Evolutionary conservation across 768 basidiomycete genomes (phyloP).

Genomic region (Agaricus sinodeliciosus): DNA sequence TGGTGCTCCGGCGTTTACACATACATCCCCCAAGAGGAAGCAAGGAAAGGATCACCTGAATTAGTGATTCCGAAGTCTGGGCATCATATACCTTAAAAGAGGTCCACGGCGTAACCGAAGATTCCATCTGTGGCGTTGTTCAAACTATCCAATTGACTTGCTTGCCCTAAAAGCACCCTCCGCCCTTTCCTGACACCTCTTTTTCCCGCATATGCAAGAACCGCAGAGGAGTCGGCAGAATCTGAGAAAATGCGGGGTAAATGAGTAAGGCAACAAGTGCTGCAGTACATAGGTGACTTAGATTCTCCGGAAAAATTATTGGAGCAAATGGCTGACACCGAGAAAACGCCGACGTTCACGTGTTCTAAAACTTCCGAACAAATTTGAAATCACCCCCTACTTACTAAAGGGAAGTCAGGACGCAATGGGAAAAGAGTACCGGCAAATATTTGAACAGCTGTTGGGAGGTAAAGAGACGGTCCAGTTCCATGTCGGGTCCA

Average conservation of each 20-base stretch:
- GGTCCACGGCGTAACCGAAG: neutral
- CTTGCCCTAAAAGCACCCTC: neutral
- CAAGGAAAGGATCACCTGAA: neutral
- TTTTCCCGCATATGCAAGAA: constrained; percentile 1
- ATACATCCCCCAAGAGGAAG: constrained; percentile 1
- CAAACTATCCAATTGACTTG: neutral
- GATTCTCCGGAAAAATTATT: constrained; percentile 1
- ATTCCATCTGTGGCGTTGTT: neutral
- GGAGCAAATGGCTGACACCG: neutral
- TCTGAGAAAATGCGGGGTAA: constrained; percentile 1
- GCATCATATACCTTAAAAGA: neutral
- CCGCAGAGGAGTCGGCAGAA: neutral
- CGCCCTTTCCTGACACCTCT: too few species aligned
- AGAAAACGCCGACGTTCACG: neutral
- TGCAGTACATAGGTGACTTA: too few species aligned
- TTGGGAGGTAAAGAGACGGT: too few species aligned
- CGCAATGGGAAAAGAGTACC: too few species aligned
- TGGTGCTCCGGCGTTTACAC: constrained; percentile 6
- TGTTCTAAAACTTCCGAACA: too few species aligned
- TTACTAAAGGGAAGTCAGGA: too few species aligned
- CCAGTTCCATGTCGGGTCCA: too few species aligned
- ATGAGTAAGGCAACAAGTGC: neutral
- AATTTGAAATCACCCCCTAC: too few species aligned
- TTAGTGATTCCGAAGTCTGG: neutral
- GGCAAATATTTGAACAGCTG: too few species aligned